A percentile compares a stretch with the other conserved stretches of the same genome.
Evolutionary conservation across 768 basidiomycete species (phyloP).

Genomic region (Tricholoma matsutake): DNA sequence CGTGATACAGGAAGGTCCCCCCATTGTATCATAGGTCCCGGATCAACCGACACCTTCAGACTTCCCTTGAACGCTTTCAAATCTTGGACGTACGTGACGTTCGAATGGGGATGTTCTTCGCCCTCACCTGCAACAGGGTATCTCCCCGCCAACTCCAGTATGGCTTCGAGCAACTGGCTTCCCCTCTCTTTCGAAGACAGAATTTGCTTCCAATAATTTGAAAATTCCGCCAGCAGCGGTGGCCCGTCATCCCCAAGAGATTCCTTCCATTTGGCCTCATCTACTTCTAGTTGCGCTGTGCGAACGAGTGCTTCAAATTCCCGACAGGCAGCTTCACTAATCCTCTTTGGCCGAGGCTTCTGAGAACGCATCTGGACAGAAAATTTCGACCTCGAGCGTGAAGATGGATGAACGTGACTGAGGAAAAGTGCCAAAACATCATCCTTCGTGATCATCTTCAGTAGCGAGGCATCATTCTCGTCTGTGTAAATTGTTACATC

Average conservation of each 20-base stretch:
- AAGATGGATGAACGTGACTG: constrained; percentile 65
- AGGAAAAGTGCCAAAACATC: constrained; percentile 75
- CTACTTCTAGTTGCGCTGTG: constrained; percentile 44
- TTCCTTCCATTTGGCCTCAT: constrained; percentile 49
- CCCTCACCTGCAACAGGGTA: constrained; percentile 56
- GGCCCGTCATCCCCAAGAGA: constrained; percentile 49
- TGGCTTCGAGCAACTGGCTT: constrained; percentile 44
- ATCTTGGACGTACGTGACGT: constrained; percentile 64
- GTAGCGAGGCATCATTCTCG: constrained; percentile 62
- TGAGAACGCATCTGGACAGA: constrained; percentile 80
- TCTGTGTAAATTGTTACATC: constrained; percentile 40
- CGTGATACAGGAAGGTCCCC: constrained; percentile 64
- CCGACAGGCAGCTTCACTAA: constrained; percentile 61
- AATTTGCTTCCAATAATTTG: constrained; percentile 57
- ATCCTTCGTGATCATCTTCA: constrained; percentile 65
- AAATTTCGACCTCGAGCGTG: constrained; percentile 71
- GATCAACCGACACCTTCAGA: constrained; percentile 50
- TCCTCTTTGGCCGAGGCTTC: constrained; percentile 53
- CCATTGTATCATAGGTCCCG: constrained; percentile 73
- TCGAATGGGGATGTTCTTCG: constrained; percentile 40
- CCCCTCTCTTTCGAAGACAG: constrained; percentile 39
- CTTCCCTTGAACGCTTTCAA: constrained; percentile 60
- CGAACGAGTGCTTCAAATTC: constrained; percentile 58
- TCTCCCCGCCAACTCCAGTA: constrained; percentile 55
- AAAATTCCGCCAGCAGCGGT: constrained; percentile 60